Evolutionary conservation across 805 yeast species (phyloP), one percentile per base, ranked within the genome.

Genomic region (Candida tibetensis): DNA sequence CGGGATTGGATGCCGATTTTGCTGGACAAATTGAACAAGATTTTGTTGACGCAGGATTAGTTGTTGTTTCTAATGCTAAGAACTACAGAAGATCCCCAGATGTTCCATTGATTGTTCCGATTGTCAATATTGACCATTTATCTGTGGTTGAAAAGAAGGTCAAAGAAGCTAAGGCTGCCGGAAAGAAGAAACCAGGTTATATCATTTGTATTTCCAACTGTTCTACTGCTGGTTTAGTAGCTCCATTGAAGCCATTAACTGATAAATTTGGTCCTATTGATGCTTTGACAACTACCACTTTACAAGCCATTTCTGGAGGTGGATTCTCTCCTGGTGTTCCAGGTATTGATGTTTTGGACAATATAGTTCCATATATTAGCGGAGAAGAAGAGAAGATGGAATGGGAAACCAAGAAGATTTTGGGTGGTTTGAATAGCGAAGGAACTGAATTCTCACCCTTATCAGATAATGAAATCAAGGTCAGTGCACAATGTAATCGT

Each of bases 311-410:
- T 48, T 90, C 98, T 3, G 99, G 99, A 52, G 99, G 95, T 16
- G 99, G 99, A 2, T 93, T 86, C 62, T 85, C 96, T 7, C 99
- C 99, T 34, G 99, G 99, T 62, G 95, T 90, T 40, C 81, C 96
- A 16, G 93, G 95, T 48, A 90, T 93, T 64, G 98, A 93, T 58
- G 81, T 91, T 39, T 74, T 93, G 53, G 99, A 93, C 67, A 93
- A 93, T 68, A 76, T 93, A 49, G 88, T 93, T 39, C 99, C 99
- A 29, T 93, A 71, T 74, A 93, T 93, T 57, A 74, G 89, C 48
- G 97, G 98, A 32, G 99, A 93, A 68, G 99, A 93, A 69, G 99
- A 93, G 52, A 93, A 93, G 70, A 87, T 93, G 53, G 99, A 93
- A 68, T 89, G 95, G 95, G 99, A 93, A 72, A 89, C 98, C 38